These are phyloP conservation scores for Ogataea paradorogensis DNA, from an alignment of 805 yeast genomes.

Conservation along the genomic window DNA sequence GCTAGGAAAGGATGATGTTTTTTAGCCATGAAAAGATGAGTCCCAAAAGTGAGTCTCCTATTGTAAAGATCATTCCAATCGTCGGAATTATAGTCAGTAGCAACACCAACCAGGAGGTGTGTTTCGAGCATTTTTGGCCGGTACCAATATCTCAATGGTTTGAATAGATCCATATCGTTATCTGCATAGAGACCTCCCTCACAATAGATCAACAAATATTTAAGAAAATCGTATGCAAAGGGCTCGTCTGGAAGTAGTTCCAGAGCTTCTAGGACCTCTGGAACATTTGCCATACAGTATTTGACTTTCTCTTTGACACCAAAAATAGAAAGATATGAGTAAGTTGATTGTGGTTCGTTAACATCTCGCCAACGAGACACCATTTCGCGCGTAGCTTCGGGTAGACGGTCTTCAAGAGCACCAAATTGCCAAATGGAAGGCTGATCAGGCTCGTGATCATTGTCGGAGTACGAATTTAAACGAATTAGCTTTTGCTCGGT, in stretches of 20 bases:
- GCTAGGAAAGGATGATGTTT: constrained; percentile 26
- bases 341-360: constrained; percentile 8
- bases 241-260: constrained; percentile 46
- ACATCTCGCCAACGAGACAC: constrained; percentile 16
- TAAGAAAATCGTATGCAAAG: constrained; percentile 47
- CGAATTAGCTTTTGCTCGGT: constrained; percentile 1
- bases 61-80: constrained; percentile 20
- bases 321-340: constrained; percentile 6
- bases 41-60: constrained; percentile 21
- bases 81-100: constrained; percentile 19
- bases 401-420: constrained; percentile 4
- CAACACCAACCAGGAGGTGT: constrained; percentile 22
- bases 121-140: constrained; percentile 9
- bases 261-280: constrained; percentile 47
- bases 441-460: background rate
- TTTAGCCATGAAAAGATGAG: constrained; percentile 18
- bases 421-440: constrained; percentile 16
- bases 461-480: background rate
- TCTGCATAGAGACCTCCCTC: constrained; percentile 57
- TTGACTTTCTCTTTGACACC: constrained; percentile 1
- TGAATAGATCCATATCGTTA: constrained; percentile 48
- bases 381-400: constrained; percentile 3
- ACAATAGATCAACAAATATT: constrained; percentile 46
- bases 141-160: constrained; percentile 34
- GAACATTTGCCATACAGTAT: constrained; percentile 26